Conservation (phyloP, 768 basidiomycete genomes). For the Cantharellus anzutake region DNA sequence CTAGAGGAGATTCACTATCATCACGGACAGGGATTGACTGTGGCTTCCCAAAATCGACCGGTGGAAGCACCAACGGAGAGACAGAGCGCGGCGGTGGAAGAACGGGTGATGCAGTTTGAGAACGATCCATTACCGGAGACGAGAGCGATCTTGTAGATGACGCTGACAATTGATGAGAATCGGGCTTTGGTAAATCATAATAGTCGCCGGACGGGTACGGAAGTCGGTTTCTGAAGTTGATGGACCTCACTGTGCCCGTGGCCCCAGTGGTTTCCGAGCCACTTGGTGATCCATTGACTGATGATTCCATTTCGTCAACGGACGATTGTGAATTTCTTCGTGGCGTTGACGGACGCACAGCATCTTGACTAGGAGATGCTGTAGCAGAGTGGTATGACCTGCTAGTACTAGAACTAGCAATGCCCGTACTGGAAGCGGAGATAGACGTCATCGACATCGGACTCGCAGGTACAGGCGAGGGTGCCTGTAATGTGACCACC, state of each 20-base stretch:
- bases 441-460: background rate
- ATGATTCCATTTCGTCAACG: too few relatives aligned
- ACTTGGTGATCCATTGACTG: too few relatives aligned
- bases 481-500: too few relatives aligned
- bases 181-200: conserved; percentile 37
- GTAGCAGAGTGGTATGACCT: background rate
- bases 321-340: background rate
- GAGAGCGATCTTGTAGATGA: conserved; percentile 29
- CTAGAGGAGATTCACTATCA: too few relatives aligned
- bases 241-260: conserved; percentile 6
- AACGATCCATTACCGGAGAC: conserved; percentile 20
- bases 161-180: conserved; percentile 22
- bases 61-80: background rate
- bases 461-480: too few relatives aligned
- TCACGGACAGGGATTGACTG: background rate
- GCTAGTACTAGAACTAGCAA: too few relatives aligned
- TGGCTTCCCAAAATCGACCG: background rate
- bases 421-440: background rate
- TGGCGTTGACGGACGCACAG: too few relatives aligned
- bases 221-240: conserved; percentile 30
- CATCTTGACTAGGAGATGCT: background rate
- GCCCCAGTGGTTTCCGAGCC: background rate
- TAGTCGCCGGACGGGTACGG: conserved; percentile 80
- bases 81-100: background rate
- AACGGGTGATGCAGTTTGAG: background rate